These are phyloP conservation scores for Simmondsia chinensis DNA, from an alignment of 148 eudicot species.

Conservation along the genomic window DNA sequence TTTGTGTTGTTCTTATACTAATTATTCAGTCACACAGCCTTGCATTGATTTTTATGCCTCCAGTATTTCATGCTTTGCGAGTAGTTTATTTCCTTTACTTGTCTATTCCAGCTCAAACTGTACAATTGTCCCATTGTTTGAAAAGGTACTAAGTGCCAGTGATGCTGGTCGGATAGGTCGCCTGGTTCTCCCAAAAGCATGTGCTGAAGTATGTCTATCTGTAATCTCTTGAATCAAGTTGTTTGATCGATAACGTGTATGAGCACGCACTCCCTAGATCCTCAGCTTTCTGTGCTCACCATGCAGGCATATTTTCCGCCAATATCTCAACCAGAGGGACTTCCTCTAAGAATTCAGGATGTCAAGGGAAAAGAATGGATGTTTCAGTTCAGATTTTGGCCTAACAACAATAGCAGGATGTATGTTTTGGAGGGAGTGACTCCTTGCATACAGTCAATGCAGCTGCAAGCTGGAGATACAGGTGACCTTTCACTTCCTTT, in stretches of 20 bases:
- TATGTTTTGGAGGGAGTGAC: conserved; percentile 98
- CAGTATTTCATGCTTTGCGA: conserved; percentile 2
- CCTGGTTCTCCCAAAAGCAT: conserved; percentile 98
- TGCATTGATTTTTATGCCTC: neutral
- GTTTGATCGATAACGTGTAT: neutral
- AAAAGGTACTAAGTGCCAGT: conserved; percentile 96
- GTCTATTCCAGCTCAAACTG: conserved; percentile 62
- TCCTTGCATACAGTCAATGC: conserved; percentile 97
- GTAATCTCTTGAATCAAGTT: neutral
- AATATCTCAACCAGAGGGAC: conserved; percentile 92
- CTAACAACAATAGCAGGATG: conserved; percentile 98
- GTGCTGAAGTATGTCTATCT: conserved; percentile 83
- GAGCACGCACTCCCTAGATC: neutral
- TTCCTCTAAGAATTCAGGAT: conserved; percentile 91
- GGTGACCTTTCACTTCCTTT: conserved; percentile 25
- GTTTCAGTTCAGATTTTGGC: conserved; percentile 99
- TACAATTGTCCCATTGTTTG: conserved; percentile 84
- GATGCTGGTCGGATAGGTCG: conserved; percentile 99
- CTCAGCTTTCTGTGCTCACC: conserved; percentile 4
- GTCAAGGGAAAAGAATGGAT: conserved; percentile 96
- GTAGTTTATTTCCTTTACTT: conserved; percentile 37
- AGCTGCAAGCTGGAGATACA: conserved; percentile 98
- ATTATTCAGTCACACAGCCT: too few relatives aligned
- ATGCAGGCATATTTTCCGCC: conserved; percentile 96
- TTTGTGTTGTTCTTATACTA: too few relatives aligned